A percentile compares a stretch with the other conserved stretches of the same genome.
These are phyloP conservation scores for Scalesia atractyloides DNA, from an alignment of 129 eudicot genomes.

Conservation along the genomic window DNA sequence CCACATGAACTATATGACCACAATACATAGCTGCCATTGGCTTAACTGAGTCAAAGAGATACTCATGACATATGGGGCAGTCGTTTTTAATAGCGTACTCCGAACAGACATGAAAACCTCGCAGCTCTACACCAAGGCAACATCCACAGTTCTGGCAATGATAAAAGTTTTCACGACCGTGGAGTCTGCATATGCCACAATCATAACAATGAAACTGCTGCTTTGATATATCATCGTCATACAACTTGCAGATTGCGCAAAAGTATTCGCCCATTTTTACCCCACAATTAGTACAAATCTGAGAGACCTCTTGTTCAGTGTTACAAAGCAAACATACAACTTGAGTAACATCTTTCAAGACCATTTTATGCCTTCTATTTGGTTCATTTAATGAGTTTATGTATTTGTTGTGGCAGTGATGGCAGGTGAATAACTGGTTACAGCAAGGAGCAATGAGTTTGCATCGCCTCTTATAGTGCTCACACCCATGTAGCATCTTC, in stretches of 20 bases:
- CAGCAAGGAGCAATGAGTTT: conserved; percentile 76
- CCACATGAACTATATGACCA: conserved; percentile 69
- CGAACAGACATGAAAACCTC: conserved; percentile 53
- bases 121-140: conserved; percentile 47
- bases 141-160: conserved; percentile 76
- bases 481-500: conserved; percentile 42
- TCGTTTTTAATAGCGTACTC: conserved; percentile 66
- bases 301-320: conserved; percentile 66
- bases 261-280: conserved; percentile 76
- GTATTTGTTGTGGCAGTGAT: conserved; percentile 74
- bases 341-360: conserved; percentile 66
- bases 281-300: conserved; percentile 60
- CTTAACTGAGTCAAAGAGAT: conserved; percentile 70
- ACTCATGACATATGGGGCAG: conserved; percentile 81
- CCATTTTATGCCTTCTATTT: conserved; percentile 62
- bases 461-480: conserved; percentile 77
- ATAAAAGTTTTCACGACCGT: conserved; percentile 63
- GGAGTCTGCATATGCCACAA: conserved; percentile 83
- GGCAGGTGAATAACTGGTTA: conserved; percentile 61
- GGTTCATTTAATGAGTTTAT: conserved; percentile 49
- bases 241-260: conserved; percentile 66
- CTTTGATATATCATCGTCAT: conserved; percentile 59
- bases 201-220: conserved; percentile 68
- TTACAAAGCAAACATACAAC: conserved; percentile 69
- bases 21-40: conserved; percentile 50